Evolutionary conservation across 2,329 filamentous ascomycete genomes (phyloP), one percentile per base, ranked within the genome.

Genomic region (Torrubiella hemipterigena): DNA sequence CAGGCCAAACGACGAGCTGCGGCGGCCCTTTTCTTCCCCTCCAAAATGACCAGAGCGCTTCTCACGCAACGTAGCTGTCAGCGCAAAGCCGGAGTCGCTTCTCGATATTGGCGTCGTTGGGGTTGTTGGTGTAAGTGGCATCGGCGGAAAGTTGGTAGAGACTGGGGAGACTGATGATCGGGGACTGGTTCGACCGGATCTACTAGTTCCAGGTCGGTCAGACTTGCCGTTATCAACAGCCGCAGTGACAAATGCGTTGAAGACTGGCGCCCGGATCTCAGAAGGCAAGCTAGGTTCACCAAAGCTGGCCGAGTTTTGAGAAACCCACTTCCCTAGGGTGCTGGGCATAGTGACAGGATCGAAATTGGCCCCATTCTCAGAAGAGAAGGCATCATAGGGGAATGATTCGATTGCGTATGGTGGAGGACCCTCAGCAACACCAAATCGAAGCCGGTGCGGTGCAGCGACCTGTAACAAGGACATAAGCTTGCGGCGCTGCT

Each of bases 321-420:
- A 77, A 31, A 91, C 87, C 61, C 87, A 87, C 47, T 84, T 91
- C 27, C 83, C 77, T 30, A 98, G 65, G 0, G 78, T 81, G 31
- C 81, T 82, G 7, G 74, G 67, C 6, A 72, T 61, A 2, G 87
- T 69, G 41, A 69, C 73, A 14, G 82, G 68, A 24, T 76, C 80
- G 55, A 93, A 95, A 4, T 94, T 66, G 2, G 79, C 69, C 19
- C 79, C 69, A 41, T 84, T 87, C 54, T 98, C 91, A 1, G 82
- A 86, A 14, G 85, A 81, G 50, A 93, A 95, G 3, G 82, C 73
- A 51, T 96, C 84, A 48, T 82, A 83, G 0, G 91, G 91, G 50
- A 83, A 98, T 0, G 87, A 81, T 55, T 98, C 91, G 33, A 93
- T 75, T 4, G 86, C 87, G 54, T 96, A 96, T 4, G 84, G 79